Base-by-base conservation (phyloP, 495 filamentous ascomycete species). In the Astrocystis sublimbata region DNA sequence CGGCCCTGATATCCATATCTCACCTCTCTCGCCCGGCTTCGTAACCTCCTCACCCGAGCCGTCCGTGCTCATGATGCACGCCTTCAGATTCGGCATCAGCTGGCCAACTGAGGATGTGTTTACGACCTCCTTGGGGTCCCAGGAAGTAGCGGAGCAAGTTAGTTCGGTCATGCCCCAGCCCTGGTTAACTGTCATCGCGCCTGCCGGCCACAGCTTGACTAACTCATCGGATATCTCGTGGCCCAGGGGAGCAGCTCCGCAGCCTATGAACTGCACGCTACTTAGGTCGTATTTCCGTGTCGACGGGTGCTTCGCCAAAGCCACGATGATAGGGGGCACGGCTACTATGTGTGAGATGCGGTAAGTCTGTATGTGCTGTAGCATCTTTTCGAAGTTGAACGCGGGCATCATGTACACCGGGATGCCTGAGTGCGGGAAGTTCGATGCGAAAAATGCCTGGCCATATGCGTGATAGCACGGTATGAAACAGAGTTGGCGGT, bases 161-260 rank as follows among this genome's bases (percentile, higher is more conserved):
- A 84, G 68, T 81, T 92, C 89, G 0, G 90, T 93, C 86, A 93
- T 90, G 6, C 92, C 92, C 88, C 90, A 96, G 0, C 89, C 92
- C 68, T 96, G 92, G 54, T 86, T 89, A 7, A 93, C 69, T 12
- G 65, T 61, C 19, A 89, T 70, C 24, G 77, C 73, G 23, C 82
- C 81, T 10, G 75, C 73, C 4, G 81, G 81, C 79, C 87, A 87
- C 21, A 87, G 63, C 60, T 77, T 81, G 68, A 85, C 76, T 36
- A 85, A 79, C 54, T 88, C 85, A 0, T 76, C 75, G 65, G 76
- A 79, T n/a, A 87, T 73, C 68, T 91, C 89, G n/a, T 76, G 65
- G 0, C 83, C 82, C 6, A 91, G 73, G 4, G 87, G 88, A 8
- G 88, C 88, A 1, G 86, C 86, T 23, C 90, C 90, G 64, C 76